Conservation (phyloP, 2,329 filamentous ascomycete genomes). For the Pyricularia pennisetigena region DNA sequence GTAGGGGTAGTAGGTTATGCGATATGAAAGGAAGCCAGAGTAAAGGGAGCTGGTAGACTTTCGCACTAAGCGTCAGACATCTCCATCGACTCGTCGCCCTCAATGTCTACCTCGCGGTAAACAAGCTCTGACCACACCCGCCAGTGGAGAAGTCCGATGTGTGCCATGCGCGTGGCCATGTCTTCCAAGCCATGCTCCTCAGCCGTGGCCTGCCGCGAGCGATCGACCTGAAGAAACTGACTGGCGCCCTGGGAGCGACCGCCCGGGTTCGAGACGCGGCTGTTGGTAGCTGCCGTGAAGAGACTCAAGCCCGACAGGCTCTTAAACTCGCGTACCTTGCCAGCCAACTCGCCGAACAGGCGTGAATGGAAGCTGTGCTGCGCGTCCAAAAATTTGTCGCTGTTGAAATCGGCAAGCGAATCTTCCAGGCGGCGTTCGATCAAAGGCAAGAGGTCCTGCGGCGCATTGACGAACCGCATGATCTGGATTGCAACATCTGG, state of each 20-base stretch:
- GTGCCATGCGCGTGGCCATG: constrained; percentile 68
- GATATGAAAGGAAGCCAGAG: background rate
- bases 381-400: constrained; percentile 35
- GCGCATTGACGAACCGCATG: constrained; percentile 44
- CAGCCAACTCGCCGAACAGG: constrained; percentile 36
- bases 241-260: background rate
- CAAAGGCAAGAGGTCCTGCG: constrained; percentile 32
- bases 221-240: constrained; percentile 1
- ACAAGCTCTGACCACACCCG: constrained; percentile 73
- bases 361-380: constrained; percentile 39
- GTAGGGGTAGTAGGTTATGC: background rate
- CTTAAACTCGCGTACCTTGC: constrained; percentile 42
- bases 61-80: background rate
- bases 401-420: constrained; percentile 31
- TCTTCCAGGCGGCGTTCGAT: constrained; percentile 40
- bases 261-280: constrained; percentile 24
- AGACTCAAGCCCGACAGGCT: constrained; percentile 40
- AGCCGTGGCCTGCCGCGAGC: constrained; percentile 23
- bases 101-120: constrained; percentile 32
- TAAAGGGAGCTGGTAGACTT: background rate
- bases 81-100: background rate
- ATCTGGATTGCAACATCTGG: constrained; percentile 47
- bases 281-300: constrained; percentile 45
- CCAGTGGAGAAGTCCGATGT: constrained; percentile 83
- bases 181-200: constrained; percentile 50